Conservation (phyloP, 2,329 filamentous ascomycete species). For the Pseudogymnoascus sp. region DNA sequence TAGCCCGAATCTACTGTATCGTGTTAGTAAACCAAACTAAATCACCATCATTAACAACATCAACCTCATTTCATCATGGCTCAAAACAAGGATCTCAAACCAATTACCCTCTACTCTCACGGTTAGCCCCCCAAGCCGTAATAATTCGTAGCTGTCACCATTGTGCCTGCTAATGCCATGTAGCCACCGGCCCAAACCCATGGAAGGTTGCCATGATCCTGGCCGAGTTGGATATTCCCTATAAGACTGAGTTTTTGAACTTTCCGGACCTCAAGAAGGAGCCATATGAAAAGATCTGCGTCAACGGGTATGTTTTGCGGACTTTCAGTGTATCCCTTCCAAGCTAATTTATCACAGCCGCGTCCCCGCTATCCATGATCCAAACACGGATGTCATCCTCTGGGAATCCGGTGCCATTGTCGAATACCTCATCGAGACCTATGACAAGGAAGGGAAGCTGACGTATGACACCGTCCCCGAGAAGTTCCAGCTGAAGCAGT, state of each 20-base stretch:
- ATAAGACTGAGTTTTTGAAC: slow-evolving; percentile 10
- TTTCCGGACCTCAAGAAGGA: slow-evolving; percentile 32
- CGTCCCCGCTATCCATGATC: slow-evolving; percentile 27
- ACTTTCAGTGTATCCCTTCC: slow-evolving; percentile 5
- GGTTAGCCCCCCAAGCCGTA: neutral
- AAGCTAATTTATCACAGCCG: neutral
- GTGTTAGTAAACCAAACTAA: neutral
- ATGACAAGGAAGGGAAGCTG: slow-evolving; percentile 31
- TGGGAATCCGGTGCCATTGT: slow-evolving; percentile 39
- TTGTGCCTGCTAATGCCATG: neutral
- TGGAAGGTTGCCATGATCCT: slow-evolving; percentile 20
- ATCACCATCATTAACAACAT: neutral
- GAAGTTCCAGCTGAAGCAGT: slow-evolving; percentile 28
- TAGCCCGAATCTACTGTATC: neutral
- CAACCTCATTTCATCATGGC: neutral
- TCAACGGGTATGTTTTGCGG: slow-evolving; percentile 15
- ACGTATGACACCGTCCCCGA: slow-evolving; percentile 26
- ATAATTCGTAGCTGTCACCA: neutral
- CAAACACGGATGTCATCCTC: slow-evolving; percentile 33
- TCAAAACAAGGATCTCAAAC: slow-evolving; percentile 6
- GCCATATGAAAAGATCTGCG: slow-evolving; percentile 26
- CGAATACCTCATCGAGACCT: slow-evolving; percentile 33
- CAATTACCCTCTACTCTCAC: slow-evolving; percentile 8
- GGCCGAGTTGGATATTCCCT: slow-evolving; percentile 18
- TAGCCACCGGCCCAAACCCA: neutral